Evolutionary conservation across 768 basidiomycete species (phyloP), one percentile per base, ranked within the genome.

Genomic region (Hericium alpestre): DNA sequence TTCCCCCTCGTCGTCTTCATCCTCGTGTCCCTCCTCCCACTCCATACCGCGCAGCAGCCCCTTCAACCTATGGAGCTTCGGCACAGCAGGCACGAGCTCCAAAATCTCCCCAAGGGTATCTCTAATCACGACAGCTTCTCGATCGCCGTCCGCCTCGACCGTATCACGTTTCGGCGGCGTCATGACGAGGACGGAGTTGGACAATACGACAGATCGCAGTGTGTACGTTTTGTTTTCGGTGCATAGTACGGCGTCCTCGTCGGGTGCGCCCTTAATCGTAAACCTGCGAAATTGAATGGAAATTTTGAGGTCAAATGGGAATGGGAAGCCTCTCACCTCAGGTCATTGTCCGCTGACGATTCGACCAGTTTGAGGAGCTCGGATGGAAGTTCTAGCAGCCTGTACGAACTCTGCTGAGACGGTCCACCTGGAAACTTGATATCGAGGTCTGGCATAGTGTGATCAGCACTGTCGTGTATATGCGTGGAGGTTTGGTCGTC

Each of bases 161-260:
- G 27, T 68, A 62, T 23, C 51, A 58, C 12, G 59, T 59, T 47
- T 66, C 2, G 75, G 71, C 16, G 82, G 73, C 2, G 83, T 83
- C 58, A 88, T 75, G 47, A 97, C 79, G 12, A 93, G 74, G 38
- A 94, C 72, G 0, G 92, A 86, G 69, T 98, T 98, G 16, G 93
- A 96, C 50, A 96, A 74, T 9, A 79, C 77, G n/a, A 98, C 85
- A 0, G 93, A 87, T 56, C 94, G 84, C 25, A 98, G 72, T 2
- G 79, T 66, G 66, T 87, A 99, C 0, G 95, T 98, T 66, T 80
- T 83, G 57, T 84, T 77, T 0, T 75, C 63, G 0, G 93, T 95
- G 68, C 95, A 97, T 9, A 95, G 72, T 0, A 96, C 93, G 0
- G 94, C 95, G 63, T 94, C 87, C 63, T 97, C 93, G 27, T 78